phyloP scores from a whole-genome alignment of 495 filamentous ascomycete species.

The Talaromyces proteolyticus region DNA sequence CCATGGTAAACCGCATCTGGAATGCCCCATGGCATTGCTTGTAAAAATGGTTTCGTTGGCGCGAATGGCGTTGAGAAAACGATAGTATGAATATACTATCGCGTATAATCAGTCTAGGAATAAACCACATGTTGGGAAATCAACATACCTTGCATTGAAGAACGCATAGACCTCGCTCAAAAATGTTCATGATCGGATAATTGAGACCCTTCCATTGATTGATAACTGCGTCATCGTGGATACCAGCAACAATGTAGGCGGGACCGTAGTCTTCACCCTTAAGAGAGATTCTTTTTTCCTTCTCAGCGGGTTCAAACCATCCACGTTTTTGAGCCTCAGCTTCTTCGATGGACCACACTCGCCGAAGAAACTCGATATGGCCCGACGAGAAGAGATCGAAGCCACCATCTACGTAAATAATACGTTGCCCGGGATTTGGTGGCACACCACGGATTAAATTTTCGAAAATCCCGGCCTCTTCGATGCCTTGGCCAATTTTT shows the following conservation, averaged over 20 bases:
- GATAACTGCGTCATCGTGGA: conserved; percentile 92
- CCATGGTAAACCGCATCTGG: conserved; percentile 90
- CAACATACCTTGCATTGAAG: conserved; percentile 78
- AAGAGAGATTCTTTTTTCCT: conserved; percentile 53
- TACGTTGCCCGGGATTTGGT: conserved; percentile 68
- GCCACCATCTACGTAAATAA: conserved; percentile 93
- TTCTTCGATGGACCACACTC: conserved; percentile 67
- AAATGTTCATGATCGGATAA: conserved; percentile 99
- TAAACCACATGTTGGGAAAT: no score
- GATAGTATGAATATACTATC: conserved; percentile 77
- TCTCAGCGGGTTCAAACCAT: conserved; percentile 65
- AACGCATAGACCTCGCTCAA: conserved; percentile 91
- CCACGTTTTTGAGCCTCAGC: conserved; percentile 54
- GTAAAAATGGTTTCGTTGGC: conserved; percentile 69
- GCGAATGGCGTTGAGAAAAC: conserved; percentile 86
- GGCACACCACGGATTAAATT: conserved; percentile 58
- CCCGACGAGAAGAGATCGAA: conserved; percentile 97
- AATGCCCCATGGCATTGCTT: conserved; percentile 64
- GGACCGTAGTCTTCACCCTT: conserved; percentile 66
- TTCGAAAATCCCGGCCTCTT: conserved; percentile 53
- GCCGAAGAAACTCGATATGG: conserved; percentile 87
- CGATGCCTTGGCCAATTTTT: conserved; percentile 41
- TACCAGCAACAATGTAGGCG: conserved; percentile 80
- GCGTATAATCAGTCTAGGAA: conserved; percentile 13
- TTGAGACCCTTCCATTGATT: conserved; percentile 95